Conservation (phyloP, 176 grass and related monocot genomes). For the Oryza australiensis region DNA sequence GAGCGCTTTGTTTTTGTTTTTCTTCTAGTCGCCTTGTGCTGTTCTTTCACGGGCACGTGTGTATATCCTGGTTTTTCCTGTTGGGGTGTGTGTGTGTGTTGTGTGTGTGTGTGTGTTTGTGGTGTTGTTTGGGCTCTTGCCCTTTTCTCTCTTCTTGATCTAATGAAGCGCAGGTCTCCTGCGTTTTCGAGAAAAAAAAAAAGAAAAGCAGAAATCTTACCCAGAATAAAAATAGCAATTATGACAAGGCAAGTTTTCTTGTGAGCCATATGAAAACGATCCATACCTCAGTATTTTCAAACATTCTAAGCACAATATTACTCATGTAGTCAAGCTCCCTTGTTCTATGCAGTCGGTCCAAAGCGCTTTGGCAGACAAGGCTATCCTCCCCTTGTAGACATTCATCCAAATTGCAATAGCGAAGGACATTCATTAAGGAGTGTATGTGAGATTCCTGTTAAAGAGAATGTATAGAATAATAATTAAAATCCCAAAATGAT, state of each 20-base stretch:
- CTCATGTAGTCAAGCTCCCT: slow-evolving; percentile 99
- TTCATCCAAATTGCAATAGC: slow-evolving; percentile 96
- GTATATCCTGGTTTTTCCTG: too few species aligned
- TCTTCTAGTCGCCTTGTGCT: too few species aligned
- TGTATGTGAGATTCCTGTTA: slow-evolving; percentile 99
- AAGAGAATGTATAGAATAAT: slow-evolving; percentile 26
- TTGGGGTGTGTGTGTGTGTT: too few species aligned
- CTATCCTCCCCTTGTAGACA: slow-evolving; percentile 88
- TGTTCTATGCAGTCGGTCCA: slow-evolving; percentile 85
- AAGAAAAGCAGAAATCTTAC: neutral
- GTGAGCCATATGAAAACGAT: slow-evolving; percentile 22
- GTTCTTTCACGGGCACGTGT: too few species aligned
- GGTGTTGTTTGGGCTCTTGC: too few species aligned
- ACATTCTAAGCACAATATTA: slow-evolving; percentile 95
- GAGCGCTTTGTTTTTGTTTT: too few species aligned
- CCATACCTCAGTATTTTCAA: slow-evolving; percentile 92
- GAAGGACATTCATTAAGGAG: slow-evolving; percentile 96
- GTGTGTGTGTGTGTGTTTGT: too few species aligned
- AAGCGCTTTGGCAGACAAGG: slow-evolving; percentile 79
- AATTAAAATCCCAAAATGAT: slow-evolving; percentile 22
- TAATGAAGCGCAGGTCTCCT: too few species aligned
- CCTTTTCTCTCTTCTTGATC: too few species aligned
- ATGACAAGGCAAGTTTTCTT: neutral
- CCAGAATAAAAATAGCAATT: neutral
- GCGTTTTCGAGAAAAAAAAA: too few species aligned